Evolutionary conservation across 352 stramenopile genomes (phyloP), one percentile per base, ranked within the genome.

Genomic region (Thalassiosira livingstoniorum): DNA sequence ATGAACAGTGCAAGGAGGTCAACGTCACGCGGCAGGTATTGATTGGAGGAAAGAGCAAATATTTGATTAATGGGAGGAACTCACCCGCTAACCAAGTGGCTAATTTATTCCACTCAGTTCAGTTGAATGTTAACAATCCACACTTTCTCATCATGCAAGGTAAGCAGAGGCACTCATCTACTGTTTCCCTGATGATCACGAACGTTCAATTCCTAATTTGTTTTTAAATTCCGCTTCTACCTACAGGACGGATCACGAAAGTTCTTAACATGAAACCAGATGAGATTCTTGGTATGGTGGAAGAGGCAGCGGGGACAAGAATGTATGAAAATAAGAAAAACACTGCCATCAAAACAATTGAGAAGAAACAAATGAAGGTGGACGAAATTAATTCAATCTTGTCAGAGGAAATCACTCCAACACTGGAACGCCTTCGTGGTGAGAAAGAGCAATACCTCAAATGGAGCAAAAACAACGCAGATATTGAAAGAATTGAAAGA

Each of bases 321-420:
- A 99, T 99, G 98, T 99, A 99, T 92, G 98, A 99, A 89, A 99
- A 98, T 72, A 99, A 99, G 86, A 99, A 99, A 92, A 92, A 98
- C 25, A 94, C 93, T 35, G 97, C 98, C 34, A 92, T 99, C 64
- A 99, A 98, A 92, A 99, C 97, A 34, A 99, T 99, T 89, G 96
- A 98, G 31, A 99, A 99, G 89, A 99, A 99, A 89, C 97, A 99
- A 80, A 97, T 96, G 81, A 99, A 99, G 80, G 97, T 99, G 25
- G 95, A 99, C 70, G 97, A 99, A 91, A 98, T 99, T 85, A 99
- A 99, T 80, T 97, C 94, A 66, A 97, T 99, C 60, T 83, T 99
- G 13, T 94, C 94, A 0, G 95, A 99, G 84, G 98, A 99, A 89
- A 99, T 99, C 86, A 99, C 97, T 29, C 98, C 98, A 29, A 99